A percentile compares a stretch with the other conserved stretches of the same genome.
Conservation (phyloP, 495 filamentous ascomycete species). For the Annulohypoxylon moriforme region DNA sequence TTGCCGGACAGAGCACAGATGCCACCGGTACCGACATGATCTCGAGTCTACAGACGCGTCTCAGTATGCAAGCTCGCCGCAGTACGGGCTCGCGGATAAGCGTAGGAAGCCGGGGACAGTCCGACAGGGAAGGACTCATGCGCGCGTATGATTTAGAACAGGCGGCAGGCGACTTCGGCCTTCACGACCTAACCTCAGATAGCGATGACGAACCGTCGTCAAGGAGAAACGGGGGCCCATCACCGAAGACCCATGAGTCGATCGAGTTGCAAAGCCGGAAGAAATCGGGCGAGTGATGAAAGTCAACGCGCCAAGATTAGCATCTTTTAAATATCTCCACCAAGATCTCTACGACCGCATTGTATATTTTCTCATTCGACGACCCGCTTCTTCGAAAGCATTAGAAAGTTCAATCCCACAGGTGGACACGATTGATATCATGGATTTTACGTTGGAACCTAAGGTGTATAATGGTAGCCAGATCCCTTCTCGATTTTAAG, state of each 20-base stretch:
- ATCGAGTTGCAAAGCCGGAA: conserved; percentile 60
- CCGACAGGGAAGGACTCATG: conserved; percentile 84
- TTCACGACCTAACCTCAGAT: conserved; percentile 74
- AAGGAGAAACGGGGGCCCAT: conserved; percentile 42
- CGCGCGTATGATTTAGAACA: conserved; percentile 83
- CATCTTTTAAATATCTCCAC: conserved; percentile 8
- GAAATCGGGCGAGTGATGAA: conserved; percentile 44
- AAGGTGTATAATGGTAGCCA: conserved; percentile 37
- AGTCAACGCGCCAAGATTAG: not conserved
- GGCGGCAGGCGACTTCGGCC: conserved; percentile 66
- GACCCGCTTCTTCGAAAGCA: conserved; percentile 32
- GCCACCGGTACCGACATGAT: conserved; percentile 91
- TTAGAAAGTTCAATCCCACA: conserved; percentile 44
- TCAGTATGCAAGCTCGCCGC: conserved; percentile 90
- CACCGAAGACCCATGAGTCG: conserved; percentile 47
- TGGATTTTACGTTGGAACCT: conserved; percentile 43
- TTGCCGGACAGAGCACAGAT: conserved; percentile 75
- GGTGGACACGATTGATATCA: conserved; percentile 48
- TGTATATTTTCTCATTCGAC: conserved; percentile 47
- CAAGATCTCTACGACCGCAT: conserved; percentile 39
- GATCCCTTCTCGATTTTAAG: not conserved
- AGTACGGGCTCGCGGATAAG: conserved; percentile 62
- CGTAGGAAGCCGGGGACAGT: conserved; percentile 67
- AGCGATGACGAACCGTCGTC: conserved; percentile 67
- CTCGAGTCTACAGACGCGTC: conserved; percentile 85